Percentiles rank a stretch among this genome's conserved stretches.
These are phyloP conservation scores for Terfezia claveryi DNA, from an alignment of 495 filamentous ascomycete genomes.

Conservation along the genomic window DNA sequence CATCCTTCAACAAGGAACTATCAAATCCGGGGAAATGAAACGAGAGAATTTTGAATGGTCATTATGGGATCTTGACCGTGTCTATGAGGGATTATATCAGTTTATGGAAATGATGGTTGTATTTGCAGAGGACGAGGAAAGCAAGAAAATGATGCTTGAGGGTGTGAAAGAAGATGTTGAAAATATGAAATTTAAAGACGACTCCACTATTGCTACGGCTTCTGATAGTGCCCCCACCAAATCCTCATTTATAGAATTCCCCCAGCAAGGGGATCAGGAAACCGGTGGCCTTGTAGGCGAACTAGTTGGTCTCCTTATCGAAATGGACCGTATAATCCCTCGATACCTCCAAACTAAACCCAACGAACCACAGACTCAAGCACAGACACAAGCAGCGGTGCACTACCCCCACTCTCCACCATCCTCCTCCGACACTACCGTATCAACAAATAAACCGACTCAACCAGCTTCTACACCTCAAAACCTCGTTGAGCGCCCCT, in stretches of 20 bases:
- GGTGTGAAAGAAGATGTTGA: conserved; percentile 1
- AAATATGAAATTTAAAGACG: not conserved
- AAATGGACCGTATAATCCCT: conserved; percentile 16
- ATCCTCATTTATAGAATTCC: too few relatives aligned
- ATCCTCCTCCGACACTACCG: not conserved
- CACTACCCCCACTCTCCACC: not conserved
- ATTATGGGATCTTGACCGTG: conserved; percentile 60
- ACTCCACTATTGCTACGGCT: not conserved
- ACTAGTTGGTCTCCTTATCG: conserved; percentile 12
- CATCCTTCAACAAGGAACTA: conserved; percentile 55
- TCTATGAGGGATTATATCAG: conserved; percentile 45
- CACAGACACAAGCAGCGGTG: not conserved
- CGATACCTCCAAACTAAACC: conserved; percentile 17
- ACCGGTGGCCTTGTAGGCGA: conserved; percentile 11
- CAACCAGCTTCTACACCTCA: not conserved
- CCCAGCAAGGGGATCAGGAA: not conserved
- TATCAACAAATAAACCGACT: not conserved
- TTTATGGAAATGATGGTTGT: conserved; percentile 62
- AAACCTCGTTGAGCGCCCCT: conserved; percentile 16
- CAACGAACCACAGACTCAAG: not conserved
- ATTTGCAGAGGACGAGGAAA: conserved; percentile 39
- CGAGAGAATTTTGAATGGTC: conserved; percentile 61
- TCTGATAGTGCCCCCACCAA: not conserved
- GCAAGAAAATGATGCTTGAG: conserved; percentile 9
- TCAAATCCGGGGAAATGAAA: conserved; percentile 36